These are phyloP conservation scores for Cystobasidiaceae sp. DNA, from an alignment of 1,284 basidiomycete species.

Conservation along the genomic window DNA sequence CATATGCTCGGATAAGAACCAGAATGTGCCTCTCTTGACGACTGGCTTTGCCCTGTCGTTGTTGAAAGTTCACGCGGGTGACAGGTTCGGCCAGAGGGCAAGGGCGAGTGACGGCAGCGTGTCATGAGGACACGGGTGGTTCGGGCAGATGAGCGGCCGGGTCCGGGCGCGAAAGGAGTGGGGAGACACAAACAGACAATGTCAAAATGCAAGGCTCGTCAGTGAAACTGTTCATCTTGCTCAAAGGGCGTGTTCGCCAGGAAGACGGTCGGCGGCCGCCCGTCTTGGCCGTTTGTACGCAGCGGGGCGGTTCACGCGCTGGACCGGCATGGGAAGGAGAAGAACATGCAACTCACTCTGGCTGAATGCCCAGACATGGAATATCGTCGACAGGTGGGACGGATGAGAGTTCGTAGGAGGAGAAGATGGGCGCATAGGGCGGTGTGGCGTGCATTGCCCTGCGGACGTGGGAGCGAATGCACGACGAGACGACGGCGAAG, in stretches of 20 bases:
- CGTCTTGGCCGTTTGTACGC: background rate
- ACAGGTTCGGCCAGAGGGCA: too few species aligned
- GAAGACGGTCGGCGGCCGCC: background rate
- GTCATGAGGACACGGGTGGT: too few species aligned
- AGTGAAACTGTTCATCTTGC: too few species aligned
- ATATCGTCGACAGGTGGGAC: constrained; percentile 37
- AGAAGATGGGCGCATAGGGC: constrained; percentile 38
- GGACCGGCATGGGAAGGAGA: background rate
- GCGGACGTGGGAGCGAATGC: constrained; percentile 41
- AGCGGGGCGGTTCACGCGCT: background rate
- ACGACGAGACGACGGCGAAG: constrained; percentile 42
- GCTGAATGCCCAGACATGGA: constrained; percentile 39
- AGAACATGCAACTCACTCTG: constrained; percentile 26
- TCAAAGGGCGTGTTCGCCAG: too few species aligned
- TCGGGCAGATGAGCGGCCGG: too few species aligned
- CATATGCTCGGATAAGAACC: constrained; percentile 41
- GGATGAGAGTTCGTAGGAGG: constrained; percentile 40
- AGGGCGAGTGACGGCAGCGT: too few species aligned
- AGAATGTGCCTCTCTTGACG: constrained; percentile 43
- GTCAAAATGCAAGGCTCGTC: too few species aligned
- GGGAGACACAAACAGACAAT: too few species aligned
- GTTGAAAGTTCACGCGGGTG: too few species aligned
- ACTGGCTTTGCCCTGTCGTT: constrained; percentile 36
- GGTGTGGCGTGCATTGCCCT: constrained; percentile 24
- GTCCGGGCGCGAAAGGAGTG: too few species aligned